A percentile compares a stretch with the other conserved stretches of the same genome.
phyloP scores from a whole-genome alignment of 768 basidiomycete species.

The Tricholoma hemisulphureum region DNA sequence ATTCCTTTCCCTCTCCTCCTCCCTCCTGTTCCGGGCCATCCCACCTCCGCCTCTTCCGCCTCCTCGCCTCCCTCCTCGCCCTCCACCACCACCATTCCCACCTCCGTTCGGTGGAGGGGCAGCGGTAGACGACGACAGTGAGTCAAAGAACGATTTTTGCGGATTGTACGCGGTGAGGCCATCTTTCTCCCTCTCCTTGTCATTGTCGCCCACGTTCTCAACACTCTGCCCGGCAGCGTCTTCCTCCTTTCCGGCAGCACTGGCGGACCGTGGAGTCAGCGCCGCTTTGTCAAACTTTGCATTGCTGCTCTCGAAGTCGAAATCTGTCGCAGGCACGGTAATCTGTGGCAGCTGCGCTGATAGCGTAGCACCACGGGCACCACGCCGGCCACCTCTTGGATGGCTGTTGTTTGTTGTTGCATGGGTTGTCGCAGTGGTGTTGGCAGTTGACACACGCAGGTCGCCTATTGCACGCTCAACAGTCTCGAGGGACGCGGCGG shows the following conservation, averaged over 20 bases:
- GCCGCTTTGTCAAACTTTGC: constrained; percentile 79
- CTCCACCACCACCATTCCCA: constrained; percentile 27
- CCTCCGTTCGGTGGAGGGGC: constrained; percentile 13
- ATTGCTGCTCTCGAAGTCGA: constrained; percentile 78
- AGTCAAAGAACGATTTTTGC: constrained; percentile 79
- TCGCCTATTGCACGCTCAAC: constrained; percentile 56
- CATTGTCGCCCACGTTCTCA: constrained; percentile 27
- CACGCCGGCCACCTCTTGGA: constrained; percentile 12
- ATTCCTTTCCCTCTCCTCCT: constrained; percentile 83
- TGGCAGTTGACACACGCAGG: constrained; percentile 41
- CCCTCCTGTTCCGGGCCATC: constrained; percentile 65
- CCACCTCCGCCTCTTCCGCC: constrained; percentile 44
- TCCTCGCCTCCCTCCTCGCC: constrained; percentile 39
- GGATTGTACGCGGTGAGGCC: constrained; percentile 64
- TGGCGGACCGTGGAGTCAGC: constrained; percentile 32
- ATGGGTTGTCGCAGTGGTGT: not conserved
- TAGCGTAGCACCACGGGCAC: constrained; percentile 24
- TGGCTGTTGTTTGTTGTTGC: not conserved
- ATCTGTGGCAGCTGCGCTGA: constrained; percentile 34
- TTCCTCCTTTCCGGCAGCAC: constrained; percentile 19
- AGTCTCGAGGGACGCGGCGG: constrained; percentile 72
- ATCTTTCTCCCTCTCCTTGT: constrained; percentile 39
- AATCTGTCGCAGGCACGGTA: constrained; percentile 74
- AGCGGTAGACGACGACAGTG: constrained; percentile 44
- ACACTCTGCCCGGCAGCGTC: constrained; percentile 29